phyloP scores from a whole-genome alignment of 306 rosid genomes.

The Cicer yamashitae region DNA sequence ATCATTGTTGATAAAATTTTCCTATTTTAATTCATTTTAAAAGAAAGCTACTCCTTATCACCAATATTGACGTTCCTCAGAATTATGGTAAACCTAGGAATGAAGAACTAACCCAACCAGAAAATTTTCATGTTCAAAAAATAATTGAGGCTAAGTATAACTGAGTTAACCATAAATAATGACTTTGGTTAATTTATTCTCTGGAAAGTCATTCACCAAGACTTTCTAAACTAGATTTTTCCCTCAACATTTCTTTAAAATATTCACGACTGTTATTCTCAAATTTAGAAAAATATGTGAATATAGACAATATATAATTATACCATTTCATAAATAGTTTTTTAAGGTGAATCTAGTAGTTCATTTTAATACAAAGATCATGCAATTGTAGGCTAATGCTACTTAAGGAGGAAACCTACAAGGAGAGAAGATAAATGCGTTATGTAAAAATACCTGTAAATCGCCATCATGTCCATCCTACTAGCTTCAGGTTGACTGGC shows the following conservation, averaged over 20 bases:
- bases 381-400: neutral
- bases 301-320: slow-evolving; percentile 1
- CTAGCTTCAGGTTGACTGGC: slow-evolving; percentile 65
- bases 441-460: slow-evolving; percentile 69
- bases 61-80: neutral
- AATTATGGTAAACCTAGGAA: neutral
- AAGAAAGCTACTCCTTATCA: neutral
- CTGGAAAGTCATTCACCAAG: neutral
- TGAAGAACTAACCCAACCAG: neutral
- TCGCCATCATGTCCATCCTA: slow-evolving; percentile 83
- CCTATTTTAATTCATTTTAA: neutral
- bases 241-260: slow-evolving; percentile 24
- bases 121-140: slow-evolving; percentile 3
- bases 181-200: slow-evolving; percentile 16
- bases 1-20: neutral
- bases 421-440: slow-evolving; percentile 11
- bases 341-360: slow-evolving; percentile 7
- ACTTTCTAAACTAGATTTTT: slow-evolving; percentile 8
- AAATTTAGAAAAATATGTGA: slow-evolving; percentile 24
- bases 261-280: slow-evolving; percentile 20
- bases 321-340: neutral
- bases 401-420: slow-evolving; percentile 1
- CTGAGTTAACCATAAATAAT: slow-evolving; percentile 19
- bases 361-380: slow-evolving; percentile 26
- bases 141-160: slow-evolving; percentile 2